phyloP scores from a whole-genome alignment of 345 rosid genomes.

The Ricinus communis region DNA sequence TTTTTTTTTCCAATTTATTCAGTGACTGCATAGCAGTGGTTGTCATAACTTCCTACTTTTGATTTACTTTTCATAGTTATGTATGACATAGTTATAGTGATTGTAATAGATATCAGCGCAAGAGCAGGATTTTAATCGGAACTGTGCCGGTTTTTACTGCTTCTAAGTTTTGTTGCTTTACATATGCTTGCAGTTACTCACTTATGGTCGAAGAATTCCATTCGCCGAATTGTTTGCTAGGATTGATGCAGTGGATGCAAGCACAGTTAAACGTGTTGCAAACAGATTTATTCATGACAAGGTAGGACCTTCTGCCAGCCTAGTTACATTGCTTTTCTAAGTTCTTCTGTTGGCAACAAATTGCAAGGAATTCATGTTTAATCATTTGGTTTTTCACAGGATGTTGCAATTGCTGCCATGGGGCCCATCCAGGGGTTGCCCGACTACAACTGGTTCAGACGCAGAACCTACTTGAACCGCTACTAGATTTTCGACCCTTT shows the following conservation, averaged over 20 bases:
- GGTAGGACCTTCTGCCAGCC: constrained; percentile 38
- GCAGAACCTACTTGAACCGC: constrained; percentile 96
- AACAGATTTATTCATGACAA: constrained; percentile 82
- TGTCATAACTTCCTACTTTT: not conserved
- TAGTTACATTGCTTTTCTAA: not conserved
- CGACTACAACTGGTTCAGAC: constrained; percentile 98
- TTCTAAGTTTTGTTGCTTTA: not conserved
- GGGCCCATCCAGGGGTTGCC: constrained; percentile 90
- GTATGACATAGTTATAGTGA: not conserved
- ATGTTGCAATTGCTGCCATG: constrained; percentile 89
- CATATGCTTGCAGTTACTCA: constrained; percentile 62
- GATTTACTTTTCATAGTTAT: not conserved
- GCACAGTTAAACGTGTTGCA: constrained; percentile 85
- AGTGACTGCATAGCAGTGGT: not conserved
- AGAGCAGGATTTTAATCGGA: not conserved
- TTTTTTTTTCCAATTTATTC: not conserved
- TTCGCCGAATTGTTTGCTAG: constrained; percentile 85
- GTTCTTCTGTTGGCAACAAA: not conserved
- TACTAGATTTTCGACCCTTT: constrained; percentile 42
- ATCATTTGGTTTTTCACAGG: constrained; percentile 46
- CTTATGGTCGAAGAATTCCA: constrained; percentile 94
- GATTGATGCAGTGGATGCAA: constrained; percentile 88
- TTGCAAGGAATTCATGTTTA: not conserved
- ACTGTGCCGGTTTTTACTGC: not conserved
- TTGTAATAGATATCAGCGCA: not conserved